A percentile compares a stretch with the other conserved stretches of the same genome.
Conservation (phyloP, 1,284 basidiomycete genomes). For the Sutorius eximius region DNA sequence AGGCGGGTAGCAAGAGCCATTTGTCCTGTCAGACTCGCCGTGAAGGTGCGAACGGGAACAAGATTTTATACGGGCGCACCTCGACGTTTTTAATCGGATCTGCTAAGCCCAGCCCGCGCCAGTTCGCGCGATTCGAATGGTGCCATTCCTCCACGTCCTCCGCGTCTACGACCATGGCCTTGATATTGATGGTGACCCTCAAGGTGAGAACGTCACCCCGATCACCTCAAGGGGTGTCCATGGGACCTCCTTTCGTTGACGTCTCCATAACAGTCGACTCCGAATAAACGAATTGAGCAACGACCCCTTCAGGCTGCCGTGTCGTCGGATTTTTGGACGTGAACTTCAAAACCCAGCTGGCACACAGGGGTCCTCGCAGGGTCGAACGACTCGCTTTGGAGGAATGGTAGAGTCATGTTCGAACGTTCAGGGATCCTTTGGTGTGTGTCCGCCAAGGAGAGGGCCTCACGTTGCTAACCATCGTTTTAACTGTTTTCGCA, state of each 20-base stretch:
- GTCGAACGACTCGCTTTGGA: neutral
- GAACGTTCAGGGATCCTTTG: neutral
- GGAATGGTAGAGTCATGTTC: neutral
- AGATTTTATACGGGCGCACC: conserved; percentile 39
- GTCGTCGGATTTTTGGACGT: too few relatives aligned
- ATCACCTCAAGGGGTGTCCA: neutral
- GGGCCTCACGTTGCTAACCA: neutral
- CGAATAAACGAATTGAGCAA: neutral
- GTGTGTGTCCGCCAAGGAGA: neutral
- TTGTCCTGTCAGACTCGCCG: conserved; percentile 70
- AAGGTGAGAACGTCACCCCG: neutral
- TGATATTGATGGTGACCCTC: neutral
- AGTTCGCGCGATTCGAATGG: conserved; percentile 53
- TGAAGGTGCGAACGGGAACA: neutral
- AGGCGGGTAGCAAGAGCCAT: conserved; percentile 94
- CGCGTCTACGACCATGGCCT: conserved; percentile 13
- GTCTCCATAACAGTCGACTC: too few relatives aligned
- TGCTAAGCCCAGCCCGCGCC: conserved; percentile 71
- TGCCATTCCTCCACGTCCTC: conserved; percentile 59
- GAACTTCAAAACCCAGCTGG: too few relatives aligned
- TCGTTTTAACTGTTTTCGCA: neutral
- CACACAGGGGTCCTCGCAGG: too few relatives aligned
- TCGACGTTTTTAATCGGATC: conserved; percentile 81
- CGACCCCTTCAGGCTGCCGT: neutral
- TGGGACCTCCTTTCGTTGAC: neutral